A percentile compares a stretch with the other conserved stretches of the same genome.
Conservation (phyloP, 225 moss, liverwort and hornwort genomes). For the Climacium dendroides region DNA sequence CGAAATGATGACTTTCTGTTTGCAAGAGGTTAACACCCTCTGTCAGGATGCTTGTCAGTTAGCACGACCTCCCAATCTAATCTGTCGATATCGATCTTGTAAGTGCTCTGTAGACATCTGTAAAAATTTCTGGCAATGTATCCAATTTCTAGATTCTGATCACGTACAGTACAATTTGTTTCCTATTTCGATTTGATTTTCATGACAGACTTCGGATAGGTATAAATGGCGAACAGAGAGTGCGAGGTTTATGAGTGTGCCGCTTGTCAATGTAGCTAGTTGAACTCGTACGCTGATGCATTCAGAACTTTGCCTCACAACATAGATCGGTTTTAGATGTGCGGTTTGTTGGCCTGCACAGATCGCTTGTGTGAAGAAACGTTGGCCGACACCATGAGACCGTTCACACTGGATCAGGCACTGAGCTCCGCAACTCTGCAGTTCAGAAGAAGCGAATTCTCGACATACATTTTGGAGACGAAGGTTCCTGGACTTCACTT, state of each 20-base stretch:
- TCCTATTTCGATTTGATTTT: too few relatives aligned
- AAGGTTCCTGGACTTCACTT: not conserved
- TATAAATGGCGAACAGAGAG: too few relatives aligned
- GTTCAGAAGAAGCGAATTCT: not conserved
- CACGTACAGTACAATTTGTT: too few relatives aligned
- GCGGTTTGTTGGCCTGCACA: not conserved
- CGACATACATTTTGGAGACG: not conserved
- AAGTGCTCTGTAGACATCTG: too few relatives aligned
- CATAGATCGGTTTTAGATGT: not conserved
- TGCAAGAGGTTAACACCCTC: not conserved
- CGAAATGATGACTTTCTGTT: not conserved
- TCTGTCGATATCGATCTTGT: too few relatives aligned
- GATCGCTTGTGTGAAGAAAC: not conserved
- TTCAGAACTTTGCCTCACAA: not conserved
- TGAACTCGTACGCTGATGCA: not conserved
- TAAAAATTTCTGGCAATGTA: too few relatives aligned
- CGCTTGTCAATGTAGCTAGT: too few relatives aligned
- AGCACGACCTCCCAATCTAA: not conserved
- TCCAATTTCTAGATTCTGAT: too few relatives aligned
- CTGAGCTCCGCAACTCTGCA: not conserved
- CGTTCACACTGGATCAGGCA: not conserved
- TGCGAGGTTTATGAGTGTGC: too few relatives aligned
- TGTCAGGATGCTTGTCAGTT: not conserved
- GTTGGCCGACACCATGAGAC: not conserved
- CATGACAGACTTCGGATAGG: too few relatives aligned